Conservation (phyloP, 2,329 filamentous ascomycete genomes). For the Microdochium bolleyi region DNA sequence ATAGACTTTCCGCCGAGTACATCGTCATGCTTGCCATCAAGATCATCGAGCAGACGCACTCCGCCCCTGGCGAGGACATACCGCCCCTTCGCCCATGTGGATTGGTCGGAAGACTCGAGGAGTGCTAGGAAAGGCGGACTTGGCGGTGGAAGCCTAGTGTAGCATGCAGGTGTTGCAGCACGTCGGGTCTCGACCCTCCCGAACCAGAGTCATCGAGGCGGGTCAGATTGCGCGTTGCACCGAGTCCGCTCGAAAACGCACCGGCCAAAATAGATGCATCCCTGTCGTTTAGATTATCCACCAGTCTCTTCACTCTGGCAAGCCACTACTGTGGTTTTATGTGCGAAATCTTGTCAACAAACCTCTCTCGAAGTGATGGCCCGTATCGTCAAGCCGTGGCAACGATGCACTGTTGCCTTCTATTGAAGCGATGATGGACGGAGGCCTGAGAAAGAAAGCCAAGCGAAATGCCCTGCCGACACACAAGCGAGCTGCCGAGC, state of each 20-base stretch:
- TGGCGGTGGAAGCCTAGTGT: not conserved
- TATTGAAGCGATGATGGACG: not conserved
- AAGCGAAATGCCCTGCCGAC: too few species aligned
- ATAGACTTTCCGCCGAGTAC: not conserved
- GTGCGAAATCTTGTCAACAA: not conserved
- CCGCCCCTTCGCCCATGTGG: not conserved
- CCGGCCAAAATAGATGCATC: not conserved
- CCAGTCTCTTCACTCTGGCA: not conserved
- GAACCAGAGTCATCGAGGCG: not conserved
- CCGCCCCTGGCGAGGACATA: not conserved
- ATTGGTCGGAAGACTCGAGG: not conserved
- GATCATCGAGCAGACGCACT: not conserved
- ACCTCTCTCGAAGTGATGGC: too few species aligned
- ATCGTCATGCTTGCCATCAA: not conserved
- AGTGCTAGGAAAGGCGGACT: not conserved
- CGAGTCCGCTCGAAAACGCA: not conserved
- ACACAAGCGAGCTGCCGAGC: too few species aligned
- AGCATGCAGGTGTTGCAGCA: not conserved
- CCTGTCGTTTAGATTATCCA: not conserved
- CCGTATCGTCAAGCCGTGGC: too few species aligned
- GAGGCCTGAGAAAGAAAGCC: too few species aligned
- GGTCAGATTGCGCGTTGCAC: not conserved
- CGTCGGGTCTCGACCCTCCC: not conserved
- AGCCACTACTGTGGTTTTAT: not conserved
- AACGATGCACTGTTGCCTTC: not conserved